Conservation (phyloP, 83 land plant genomes). For the Diphasiastrum complanatum region DNA sequence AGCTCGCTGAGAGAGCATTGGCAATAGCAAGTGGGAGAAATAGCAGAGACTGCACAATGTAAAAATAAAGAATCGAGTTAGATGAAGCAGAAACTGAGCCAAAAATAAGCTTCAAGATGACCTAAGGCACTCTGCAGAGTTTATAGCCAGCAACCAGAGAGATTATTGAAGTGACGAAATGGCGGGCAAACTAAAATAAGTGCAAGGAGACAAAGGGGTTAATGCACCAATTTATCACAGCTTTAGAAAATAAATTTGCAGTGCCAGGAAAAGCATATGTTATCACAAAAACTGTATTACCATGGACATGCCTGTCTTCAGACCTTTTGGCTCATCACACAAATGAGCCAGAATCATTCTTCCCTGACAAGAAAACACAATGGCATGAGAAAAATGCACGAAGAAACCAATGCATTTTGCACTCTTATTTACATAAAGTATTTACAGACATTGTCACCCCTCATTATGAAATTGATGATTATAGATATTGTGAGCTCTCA, state of each 20-base stretch:
- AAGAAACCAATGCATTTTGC: no score
- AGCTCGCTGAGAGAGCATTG: constrained; percentile 69
- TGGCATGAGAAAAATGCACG: no score
- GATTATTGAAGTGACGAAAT: background rate
- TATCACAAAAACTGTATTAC: constrained; percentile 30
- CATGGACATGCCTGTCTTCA: constrained; percentile 98
- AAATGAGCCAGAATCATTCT: constrained; percentile 87
- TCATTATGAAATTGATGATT: no score
- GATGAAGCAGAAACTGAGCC: background rate
- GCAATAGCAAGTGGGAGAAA: constrained; percentile 90
- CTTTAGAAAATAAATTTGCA: background rate
- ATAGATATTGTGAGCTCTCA: no score
- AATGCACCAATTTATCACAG: background rate
- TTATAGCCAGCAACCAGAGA: no score
- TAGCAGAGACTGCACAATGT: constrained; percentile 53
- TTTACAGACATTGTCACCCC: no score
- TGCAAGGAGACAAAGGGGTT: background rate
- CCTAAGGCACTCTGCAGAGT: no score
- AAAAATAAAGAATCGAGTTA: background rate
- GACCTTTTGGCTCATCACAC: constrained; percentile 99
- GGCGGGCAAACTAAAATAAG: background rate
- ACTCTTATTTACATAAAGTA: no score
- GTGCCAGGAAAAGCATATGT: constrained; percentile 3
- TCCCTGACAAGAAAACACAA: no score
- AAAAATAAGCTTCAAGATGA: background rate